Evolutionary conservation across 139 green algal genomes (phyloP).

Genomic region (Micractinium conductrix): DNA sequence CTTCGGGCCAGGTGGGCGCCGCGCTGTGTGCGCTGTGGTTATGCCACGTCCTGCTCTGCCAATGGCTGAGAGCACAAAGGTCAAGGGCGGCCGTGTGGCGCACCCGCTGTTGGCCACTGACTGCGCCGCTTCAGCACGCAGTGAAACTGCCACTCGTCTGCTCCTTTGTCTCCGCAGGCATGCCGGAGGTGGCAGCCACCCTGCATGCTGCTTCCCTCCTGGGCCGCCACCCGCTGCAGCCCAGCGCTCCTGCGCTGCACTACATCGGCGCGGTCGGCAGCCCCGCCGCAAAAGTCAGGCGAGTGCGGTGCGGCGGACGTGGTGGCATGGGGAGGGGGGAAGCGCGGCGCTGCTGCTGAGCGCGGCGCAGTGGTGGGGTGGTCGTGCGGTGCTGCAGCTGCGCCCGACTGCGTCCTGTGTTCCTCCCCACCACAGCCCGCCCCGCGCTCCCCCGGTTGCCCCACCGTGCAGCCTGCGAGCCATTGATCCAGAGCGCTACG

Average conservation of each 20-base stretch:
- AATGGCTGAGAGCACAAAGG: no score
- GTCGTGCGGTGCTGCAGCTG: background rate
- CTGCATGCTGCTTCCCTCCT: constrained; percentile 42
- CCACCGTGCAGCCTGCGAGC: constrained; percentile 61
- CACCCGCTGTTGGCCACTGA: no score
- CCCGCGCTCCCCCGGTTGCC: background rate
- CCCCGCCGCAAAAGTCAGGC: constrained; percentile 48
- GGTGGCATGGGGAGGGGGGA: no score
- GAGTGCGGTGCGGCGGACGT: no score
- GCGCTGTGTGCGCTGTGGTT: no score
- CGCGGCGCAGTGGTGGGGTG: no score
- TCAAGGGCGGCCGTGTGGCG: no score
- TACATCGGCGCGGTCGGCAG: constrained; percentile 66
- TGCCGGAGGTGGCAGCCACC: background rate
- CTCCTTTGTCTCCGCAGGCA: background rate
- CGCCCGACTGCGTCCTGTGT: background rate
- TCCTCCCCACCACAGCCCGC: background rate
- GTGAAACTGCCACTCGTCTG: no score
- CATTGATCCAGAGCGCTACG: constrained; percentile 87
- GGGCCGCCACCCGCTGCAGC: constrained; percentile 51
- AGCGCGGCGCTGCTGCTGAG: no score
- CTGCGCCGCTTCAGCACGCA: no score
- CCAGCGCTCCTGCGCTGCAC: constrained; percentile 43
- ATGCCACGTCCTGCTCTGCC: no score
- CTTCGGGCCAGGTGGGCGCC: constrained; percentile 29